Evolutionary conservation across 805 yeast species (phyloP), one percentile per base, ranked within the genome.

Genomic region (Ogataea corticis): DNA sequence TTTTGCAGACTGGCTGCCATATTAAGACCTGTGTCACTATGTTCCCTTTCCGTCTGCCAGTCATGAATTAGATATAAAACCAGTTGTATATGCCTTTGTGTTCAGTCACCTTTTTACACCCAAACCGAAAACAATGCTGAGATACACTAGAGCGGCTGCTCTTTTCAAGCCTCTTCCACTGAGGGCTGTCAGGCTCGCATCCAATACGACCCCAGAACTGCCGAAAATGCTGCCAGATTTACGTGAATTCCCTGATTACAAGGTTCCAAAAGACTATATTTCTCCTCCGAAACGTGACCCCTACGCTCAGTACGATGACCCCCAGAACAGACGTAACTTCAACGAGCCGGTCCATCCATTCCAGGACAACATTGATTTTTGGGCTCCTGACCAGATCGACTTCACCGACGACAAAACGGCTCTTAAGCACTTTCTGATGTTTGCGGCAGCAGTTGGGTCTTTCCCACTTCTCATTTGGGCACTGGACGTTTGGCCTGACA

Each of bases 331-430:
- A 70, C 81, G 95, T 68, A 87, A 87, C 71, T 72, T 78, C 53
- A 77, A 79, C 52, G 90, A 87, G 51, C 87, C 89, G 23, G 65
- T 87, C 52, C 82, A 82, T 62, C 79, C 82, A 44, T 79, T 82
- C 57, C 85, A 83, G 54, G 96, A 87, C 60, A 69, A 79, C 65
- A 73, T 82, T 59, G 91, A 87, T 65, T 76, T 86, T 74, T 87
- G 96, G 96, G 79, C 96, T 7, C 94, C 96, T 11, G 95, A 87
- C 59, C 76, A 82, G 59, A 80, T 73, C 63, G 80, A 82, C 55
- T 64, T 71, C 31, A 85, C 81, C 28, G 69, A 77, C 32, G 84
- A 85, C 65, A 61, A 66, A 37, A 75, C 78, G 27, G 95, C 96
- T 1, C 64, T 81, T 42, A 73, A 67, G 55, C 79, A 79, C 63